Conservation (phyloP, 768 basidiomycete species). For the Mycena galopus region DNA sequence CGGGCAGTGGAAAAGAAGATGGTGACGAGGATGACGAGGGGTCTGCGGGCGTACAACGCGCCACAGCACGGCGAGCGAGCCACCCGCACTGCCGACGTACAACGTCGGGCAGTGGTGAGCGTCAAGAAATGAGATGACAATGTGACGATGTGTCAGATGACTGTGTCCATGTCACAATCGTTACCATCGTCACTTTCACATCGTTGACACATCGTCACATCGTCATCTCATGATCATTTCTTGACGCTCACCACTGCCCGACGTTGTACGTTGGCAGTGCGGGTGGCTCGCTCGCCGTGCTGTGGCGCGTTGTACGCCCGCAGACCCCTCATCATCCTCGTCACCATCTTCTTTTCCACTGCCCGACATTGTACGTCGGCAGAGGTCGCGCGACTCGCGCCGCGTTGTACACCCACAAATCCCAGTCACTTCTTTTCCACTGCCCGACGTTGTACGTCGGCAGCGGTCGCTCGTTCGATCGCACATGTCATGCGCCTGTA, state of each 20-base stretch:
- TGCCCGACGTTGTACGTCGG: too few relatives aligned
- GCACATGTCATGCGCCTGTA: too few relatives aligned
- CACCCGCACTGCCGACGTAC: conserved; percentile 18
- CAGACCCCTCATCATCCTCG: too few relatives aligned
- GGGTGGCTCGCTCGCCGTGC: conserved; percentile 3
- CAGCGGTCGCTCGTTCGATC: too few relatives aligned
- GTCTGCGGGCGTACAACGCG: conserved; percentile 22
- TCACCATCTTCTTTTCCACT: not conserved
- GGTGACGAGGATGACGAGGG: too few relatives aligned
- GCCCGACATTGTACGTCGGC: conserved; percentile 27
- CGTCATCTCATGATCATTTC: too few relatives aligned
- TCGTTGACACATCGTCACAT: not conserved
- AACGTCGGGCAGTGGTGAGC: conserved; percentile 21
- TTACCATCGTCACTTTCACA: too few relatives aligned
- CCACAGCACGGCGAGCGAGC: conserved; percentile 15
- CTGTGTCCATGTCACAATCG: too few relatives aligned
- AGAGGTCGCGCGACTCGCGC: too few relatives aligned
- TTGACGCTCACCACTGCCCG: conserved; percentile 1
- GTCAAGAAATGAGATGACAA: too few relatives aligned
- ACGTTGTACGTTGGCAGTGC: conserved; percentile 28
- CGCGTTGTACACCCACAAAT: not conserved
- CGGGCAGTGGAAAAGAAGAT: too few relatives aligned
- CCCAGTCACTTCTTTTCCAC: too few relatives aligned
- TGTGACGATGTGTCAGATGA: not conserved
- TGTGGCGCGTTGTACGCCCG: conserved; percentile 26